Base-by-base conservation (phyloP, 257 asterid genomes). In the Nicotiana paniculata region DNA sequence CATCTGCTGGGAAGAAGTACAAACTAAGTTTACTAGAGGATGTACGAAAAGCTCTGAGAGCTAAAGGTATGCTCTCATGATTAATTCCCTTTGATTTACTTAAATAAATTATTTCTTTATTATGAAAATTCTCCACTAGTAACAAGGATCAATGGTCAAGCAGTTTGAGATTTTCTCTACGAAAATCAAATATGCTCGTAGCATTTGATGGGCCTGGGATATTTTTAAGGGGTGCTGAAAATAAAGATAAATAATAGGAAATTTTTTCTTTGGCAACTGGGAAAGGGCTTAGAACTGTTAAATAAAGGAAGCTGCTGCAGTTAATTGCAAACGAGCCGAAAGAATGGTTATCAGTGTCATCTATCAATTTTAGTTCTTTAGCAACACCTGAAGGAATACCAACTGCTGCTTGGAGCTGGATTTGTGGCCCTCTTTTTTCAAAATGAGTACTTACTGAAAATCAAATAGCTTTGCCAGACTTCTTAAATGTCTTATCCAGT, bases 1-100 rank as follows among this genome's bases (percentile, higher is more conserved):
- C 93, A 69, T 81, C 89, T 61, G 91, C 92, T 77, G 98, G 93
- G 87, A 96, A 74, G 88, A 94, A 93, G 89, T 89, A 87, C 84
- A 96, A 96, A 87, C 95, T 85, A 85, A 87, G 79, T 58, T 86
- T 94, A 81, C 90, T 96, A 61, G 86, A 43, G 54, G 97, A 93
- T 64, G 88, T 93, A 17, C 86, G 80, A 70, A 88, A n/a, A 79
- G 97, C 91, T 77, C 79, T 94, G 89, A 88, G 90, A 88, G 90
- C 75, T 86, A 92, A 82, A 86, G 98, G 99, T 96, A 83, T 81
- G 64, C 16, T 75, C 80, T 51, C 80, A 51, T 75, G 80, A 75
- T 75, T 26, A 26, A 74, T 74, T 15, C 62, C 17, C 39, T 74
- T 51, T 75, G 79, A 72, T 72, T 72, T 72, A 15, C 79, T 16